A percentile compares a stretch with the other conserved stretches of the same genome.
Conservation (phyloP, 805 yeast species). For the Candida ovalis region DNA sequence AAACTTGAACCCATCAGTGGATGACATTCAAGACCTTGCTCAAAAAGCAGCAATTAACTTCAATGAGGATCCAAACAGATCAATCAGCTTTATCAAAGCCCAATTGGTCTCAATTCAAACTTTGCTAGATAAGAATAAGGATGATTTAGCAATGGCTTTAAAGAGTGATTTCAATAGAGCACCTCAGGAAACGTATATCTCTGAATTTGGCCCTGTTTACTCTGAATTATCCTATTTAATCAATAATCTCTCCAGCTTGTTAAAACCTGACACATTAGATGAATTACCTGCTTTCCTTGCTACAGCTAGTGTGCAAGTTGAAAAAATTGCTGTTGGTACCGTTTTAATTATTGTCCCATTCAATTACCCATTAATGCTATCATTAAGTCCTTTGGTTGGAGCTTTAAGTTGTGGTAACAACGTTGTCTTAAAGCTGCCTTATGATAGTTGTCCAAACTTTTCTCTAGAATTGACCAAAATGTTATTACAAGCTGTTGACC, state of each 20-base stretch:
- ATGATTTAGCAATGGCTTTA: slow-evolving; percentile 54
- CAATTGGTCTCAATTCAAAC: slow-evolving; percentile 67
- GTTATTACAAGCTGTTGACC: slow-evolving; percentile 50
- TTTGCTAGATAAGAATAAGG: slow-evolving; percentile 55
- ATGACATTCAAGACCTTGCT: slow-evolving; percentile 47
- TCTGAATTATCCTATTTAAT: slow-evolving; percentile 60
- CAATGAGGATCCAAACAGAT: slow-evolving; percentile 42
- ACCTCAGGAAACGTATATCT: slow-evolving; percentile 52
- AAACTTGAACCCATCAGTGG: slow-evolving; percentile 36
- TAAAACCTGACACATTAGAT: slow-evolving; percentile 43
- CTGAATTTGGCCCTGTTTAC: slow-evolving; percentile 51
- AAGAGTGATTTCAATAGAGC: slow-evolving; percentile 65
- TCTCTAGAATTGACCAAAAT: slow-evolving; percentile 54
- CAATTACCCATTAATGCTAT: slow-evolving; percentile 70
- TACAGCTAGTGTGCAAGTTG: slow-evolving; percentile 26
- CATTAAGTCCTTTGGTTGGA: slow-evolving; percentile 64
- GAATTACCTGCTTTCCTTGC: slow-evolving; percentile 34
- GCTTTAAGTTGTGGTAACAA: slow-evolving; percentile 86
- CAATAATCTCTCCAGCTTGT: slow-evolving; percentile 56
- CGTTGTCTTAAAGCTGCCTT: slow-evolving; percentile 65
- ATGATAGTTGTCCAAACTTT: slow-evolving; percentile 67
- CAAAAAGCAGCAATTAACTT: slow-evolving; percentile 39
- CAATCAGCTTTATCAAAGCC: slow-evolving; percentile 52
- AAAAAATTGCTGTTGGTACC: slow-evolving; percentile 53
- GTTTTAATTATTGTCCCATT: slow-evolving; percentile 75